Evolutionary conservation across 805 yeast genomes (phyloP), one percentile per base, ranked within the genome.

Genomic region (Yarrowia deformans): DNA sequence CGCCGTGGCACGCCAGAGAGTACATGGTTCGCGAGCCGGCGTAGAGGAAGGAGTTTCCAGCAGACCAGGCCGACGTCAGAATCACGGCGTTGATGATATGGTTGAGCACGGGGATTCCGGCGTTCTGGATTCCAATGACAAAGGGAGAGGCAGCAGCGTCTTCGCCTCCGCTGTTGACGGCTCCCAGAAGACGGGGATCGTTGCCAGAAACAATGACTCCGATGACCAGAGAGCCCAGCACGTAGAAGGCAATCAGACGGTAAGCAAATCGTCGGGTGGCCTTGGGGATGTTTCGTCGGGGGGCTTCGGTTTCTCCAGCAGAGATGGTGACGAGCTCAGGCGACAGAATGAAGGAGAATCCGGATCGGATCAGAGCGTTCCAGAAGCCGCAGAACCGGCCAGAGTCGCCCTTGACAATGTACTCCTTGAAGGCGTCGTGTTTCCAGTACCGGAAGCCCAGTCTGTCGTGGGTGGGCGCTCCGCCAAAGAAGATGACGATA

Each of bases 241-340:
- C 78, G 77, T 90, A 91, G 72, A 90, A 84, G 5, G 89, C 77
- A 16, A 89, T 73, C 63, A 91, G 85, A 73, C 93, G 82, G 83
- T 90, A 89, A 75, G 90, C 89, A 6, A 90, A 91, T 73, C 90
- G 82, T 71, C 83, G 86, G 5, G 93, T 90, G 1, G 95, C 94
- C 39, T 87, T 84, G 8, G 96, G 96, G 35, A 91, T 82, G 0
- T 93, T 88, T 71, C 84, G 85, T 72, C 95, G 81, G 8, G 97
- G 97, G 70, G 90, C 87, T 70, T 87, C 83, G 18, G 94, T 90
- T 77, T 91, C 97, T 78, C 93, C 90, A 1, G 94, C 92, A 1
- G 95, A 93, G 70, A 91, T 87, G 70, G 91, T 86, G n/a, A 91
- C 92, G 77, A 90, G 87, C 73, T 91, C 97, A 69, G 87, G 81